A percentile compares a stretch with the other conserved stretches of the same genome.
These are phyloP conservation scores for Coniochaeta sp. DNA, from an alignment of 2,329 filamentous ascomycete species.

Conservation along the genomic window DNA sequence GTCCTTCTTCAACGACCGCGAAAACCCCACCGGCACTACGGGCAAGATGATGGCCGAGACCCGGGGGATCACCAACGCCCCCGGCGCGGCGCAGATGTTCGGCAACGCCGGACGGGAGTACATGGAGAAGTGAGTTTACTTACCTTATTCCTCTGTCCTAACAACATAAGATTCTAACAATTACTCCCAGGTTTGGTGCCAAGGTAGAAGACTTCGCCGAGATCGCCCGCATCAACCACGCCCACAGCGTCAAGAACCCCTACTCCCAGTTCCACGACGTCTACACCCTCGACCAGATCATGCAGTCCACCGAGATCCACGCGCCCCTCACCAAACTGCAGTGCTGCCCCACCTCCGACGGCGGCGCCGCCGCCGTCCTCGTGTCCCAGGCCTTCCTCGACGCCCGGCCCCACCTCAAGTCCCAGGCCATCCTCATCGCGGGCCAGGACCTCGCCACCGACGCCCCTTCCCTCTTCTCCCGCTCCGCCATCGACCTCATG, in stretches of 20 bases:
- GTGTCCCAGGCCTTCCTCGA: conserved; percentile 87
- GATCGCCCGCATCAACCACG: conserved; percentile 88
- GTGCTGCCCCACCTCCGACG: conserved; percentile 94
- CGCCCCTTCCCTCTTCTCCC: conserved; percentile 68
- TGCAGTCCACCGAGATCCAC: conserved; percentile 70
- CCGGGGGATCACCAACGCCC: conserved; percentile 72
- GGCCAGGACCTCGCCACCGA: conserved; percentile 88
- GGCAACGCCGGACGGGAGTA: conserved; percentile 92
- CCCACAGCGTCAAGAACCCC: conserved; percentile 84
- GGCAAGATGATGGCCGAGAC: conserved; percentile 77
- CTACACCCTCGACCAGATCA: conserved; percentile 79
- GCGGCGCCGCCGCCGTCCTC: conserved; percentile 79
- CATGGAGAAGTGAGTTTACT: conserved; percentile 68
- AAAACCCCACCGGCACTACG: conserved; percentile 69
- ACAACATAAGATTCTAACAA: conserved; percentile 5
- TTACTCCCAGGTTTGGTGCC: conserved; percentile 64
- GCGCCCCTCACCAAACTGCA: conserved; percentile 93
- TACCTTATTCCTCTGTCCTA: neutral
- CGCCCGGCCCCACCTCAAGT: conserved; percentile 71
- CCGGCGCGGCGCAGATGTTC: conserved; percentile 87
- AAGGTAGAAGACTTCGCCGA: conserved; percentile 83
- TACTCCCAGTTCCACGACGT: conserved; percentile 97
- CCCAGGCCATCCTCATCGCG: conserved; percentile 80
- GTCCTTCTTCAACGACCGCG: conserved; percentile 76
- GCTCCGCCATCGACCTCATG: conserved; percentile 78